Base-by-base conservation (phyloP, 2,329 filamentous ascomycete species). In the Aspergillus awamori region DNA sequence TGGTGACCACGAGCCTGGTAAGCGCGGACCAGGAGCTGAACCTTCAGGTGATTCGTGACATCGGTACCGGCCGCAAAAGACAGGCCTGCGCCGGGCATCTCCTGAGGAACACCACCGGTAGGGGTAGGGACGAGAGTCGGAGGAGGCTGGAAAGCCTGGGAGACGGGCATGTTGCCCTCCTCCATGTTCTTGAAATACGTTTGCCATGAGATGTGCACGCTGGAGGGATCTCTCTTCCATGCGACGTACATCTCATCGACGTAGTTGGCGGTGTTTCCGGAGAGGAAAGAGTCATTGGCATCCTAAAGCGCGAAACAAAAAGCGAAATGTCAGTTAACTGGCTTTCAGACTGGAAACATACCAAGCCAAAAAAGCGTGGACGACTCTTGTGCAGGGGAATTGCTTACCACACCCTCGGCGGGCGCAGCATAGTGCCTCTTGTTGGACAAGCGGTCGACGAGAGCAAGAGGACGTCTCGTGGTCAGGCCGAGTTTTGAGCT, bases 141-240 rank as follows among this genome's bases (percentile, higher is more conserved):
- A 51, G 95, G 95, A 68, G 95, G 93, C 68, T 93, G 93, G 84
- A 99, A 99, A 70, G 95, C 95, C 81, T 96, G 91, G 65, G 94
- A 95, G 76, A 96, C 92, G 76, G 94, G 94, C 92, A 99, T 98
- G 74, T 95, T 91, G 77, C 95, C 95, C 68, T 88, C 91, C 84
- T 99, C 95, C 91, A 99, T 97, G 82, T 99, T 99, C 82, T 89
- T 92, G 86, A 99, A 99, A 86, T 99, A 99, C 76, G 96, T 89
- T 82, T 97, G 94, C 95, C 95, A 99, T 77, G 95, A 99, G 72
- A 97, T 86, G 80, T 99, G 95, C 62, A 99, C 95, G 75, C 92
- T 97, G 72, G 88, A 86, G 56, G 95, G 93, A 72, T 99, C 93
- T 67, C 91, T 84, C 81, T 94, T 97, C 95, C 95, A 99, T 77